These are phyloP conservation scores for Metschnikowia proteae DNA, from an alignment of 805 yeast species.

Conservation along the genomic window DNA sequence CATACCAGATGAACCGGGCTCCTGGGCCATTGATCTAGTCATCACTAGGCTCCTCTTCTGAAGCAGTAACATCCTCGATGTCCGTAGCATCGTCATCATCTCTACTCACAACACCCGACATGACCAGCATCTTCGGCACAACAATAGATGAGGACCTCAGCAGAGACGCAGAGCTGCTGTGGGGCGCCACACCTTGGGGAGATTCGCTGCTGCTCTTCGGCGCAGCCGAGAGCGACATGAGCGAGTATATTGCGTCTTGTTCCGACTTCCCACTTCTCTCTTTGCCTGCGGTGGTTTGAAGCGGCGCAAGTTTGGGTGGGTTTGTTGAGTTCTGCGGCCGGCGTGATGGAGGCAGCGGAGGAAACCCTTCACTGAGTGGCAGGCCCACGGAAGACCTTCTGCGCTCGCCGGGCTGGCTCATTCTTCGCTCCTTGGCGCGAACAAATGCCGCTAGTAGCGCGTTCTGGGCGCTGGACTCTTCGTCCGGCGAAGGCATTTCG, in stretches of 20 bases:
- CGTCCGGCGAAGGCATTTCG: conserved; percentile 31
- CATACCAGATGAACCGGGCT: background rate
- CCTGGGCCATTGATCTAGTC: background rate
- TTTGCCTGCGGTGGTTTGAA: conserved; percentile 10
- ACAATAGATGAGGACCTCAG: conserved; percentile 25
- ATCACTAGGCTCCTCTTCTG: conserved; percentile 20
- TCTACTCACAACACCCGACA: conserved; percentile 22
- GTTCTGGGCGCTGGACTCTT: conserved; percentile 43
- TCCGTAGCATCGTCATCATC: conserved; percentile 35
- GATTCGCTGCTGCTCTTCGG: conserved; percentile 30
- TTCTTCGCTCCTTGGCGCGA: conserved; percentile 19
- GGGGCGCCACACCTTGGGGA: conserved; percentile 16
- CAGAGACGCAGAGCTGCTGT: conserved; percentile 18
- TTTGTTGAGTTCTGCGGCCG: background rate
- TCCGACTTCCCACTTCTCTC: conserved; percentile 32
- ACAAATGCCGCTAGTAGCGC: conserved; percentile 42
- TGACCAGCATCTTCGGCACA: conserved; percentile 27
- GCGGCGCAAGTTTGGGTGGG: conserved; percentile 15
- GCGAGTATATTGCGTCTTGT: conserved; percentile 53
- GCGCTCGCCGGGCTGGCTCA: conserved; percentile 11
- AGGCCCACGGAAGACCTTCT: conserved; percentile 12
- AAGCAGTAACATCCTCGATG: conserved; percentile 27
- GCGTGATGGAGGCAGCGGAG: conserved; percentile 1
- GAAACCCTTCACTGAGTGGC: conserved; percentile 7
- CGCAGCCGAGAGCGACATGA: conserved; percentile 55